Conservation (phyloP, 257 asterid genomes). For the Ocimum tenuiflorum region DNA sequence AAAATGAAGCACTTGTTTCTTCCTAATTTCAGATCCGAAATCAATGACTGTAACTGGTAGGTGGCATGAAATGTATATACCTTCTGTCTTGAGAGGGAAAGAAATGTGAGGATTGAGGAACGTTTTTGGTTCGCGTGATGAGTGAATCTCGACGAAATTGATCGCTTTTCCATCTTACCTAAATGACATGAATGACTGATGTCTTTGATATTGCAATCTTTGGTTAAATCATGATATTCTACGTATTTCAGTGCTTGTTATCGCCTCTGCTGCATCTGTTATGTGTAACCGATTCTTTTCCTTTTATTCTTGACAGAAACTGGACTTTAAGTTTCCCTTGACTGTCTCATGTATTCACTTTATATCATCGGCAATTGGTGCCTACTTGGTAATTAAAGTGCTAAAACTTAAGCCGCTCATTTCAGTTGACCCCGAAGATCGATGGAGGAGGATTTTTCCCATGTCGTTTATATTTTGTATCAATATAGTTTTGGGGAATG, state of each 20-base stretch:
- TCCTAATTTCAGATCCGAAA: too few species aligned
- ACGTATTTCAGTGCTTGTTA: too few species aligned
- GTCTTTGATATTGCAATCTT: too few species aligned
- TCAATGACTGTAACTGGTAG: not conserved
- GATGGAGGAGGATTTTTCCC: conserved; percentile 73
- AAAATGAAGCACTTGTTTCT: not conserved
- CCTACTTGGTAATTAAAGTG: conserved; percentile 61
- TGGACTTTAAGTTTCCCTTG: conserved; percentile 61
- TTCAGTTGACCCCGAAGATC: conserved; percentile 58
- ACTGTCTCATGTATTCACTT: conserved; percentile 69
- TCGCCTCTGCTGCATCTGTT: conserved; percentile 3
- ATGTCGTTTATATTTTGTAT: conserved; percentile 77
- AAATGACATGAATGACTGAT: too few species aligned
- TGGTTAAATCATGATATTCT: not conserved
- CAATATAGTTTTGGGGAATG: conserved; percentile 72
- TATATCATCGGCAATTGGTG: conserved; percentile 66
- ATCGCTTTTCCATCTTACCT: not conserved
- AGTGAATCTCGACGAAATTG: not conserved
- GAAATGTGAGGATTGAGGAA: not conserved
- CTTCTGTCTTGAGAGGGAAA: not conserved
- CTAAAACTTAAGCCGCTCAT: conserved; percentile 71
- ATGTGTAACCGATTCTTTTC: not conserved
- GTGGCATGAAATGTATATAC: not conserved
- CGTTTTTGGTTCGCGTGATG: not conserved
- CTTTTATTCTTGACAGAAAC: conserved; percentile 34